These are phyloP conservation scores for Citrullus mucosospermus DNA, from an alignment of 306 rosid genomes.

Conservation along the genomic window DNA sequence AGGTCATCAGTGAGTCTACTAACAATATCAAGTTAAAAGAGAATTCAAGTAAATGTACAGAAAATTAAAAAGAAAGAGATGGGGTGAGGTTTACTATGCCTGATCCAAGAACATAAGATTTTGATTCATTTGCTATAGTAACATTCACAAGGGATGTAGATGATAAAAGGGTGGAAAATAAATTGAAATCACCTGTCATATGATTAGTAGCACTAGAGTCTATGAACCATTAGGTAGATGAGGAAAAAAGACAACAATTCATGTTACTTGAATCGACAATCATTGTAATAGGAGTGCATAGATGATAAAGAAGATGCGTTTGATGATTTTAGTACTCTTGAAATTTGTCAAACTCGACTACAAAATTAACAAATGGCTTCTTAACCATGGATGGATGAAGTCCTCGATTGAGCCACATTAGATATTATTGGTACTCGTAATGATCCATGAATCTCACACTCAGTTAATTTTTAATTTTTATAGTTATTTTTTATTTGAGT, in stretches of 20 bases:
- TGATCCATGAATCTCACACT: neutral
- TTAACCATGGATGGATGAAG: too few species aligned
- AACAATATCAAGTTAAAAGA: neutral
- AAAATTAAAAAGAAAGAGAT: neutral
- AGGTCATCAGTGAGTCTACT: neutral
- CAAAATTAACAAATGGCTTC: too few species aligned
- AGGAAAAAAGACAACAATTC: neutral
- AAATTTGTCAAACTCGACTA: too few species aligned
- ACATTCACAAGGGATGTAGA: neutral
- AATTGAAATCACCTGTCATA: neutral
- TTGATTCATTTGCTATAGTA: neutral
- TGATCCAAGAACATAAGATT: neutral
- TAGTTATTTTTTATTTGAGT: neutral
- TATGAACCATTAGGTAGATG: neutral
- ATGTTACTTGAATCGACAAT: neutral
- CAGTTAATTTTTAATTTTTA: neutral
- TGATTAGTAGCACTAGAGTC: neutral
- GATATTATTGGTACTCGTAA: neutral
- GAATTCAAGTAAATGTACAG: too few species aligned
- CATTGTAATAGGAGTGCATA: neutral
- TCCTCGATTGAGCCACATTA: too few species aligned
- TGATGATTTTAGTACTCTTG: neutral
- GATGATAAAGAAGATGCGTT: neutral
- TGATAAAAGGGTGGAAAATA: neutral
- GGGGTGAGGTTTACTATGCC: neutral